Base-by-base conservation (phyloP, 2,329 filamentous ascomycete species). In the Beauveria medogensis region DNA sequence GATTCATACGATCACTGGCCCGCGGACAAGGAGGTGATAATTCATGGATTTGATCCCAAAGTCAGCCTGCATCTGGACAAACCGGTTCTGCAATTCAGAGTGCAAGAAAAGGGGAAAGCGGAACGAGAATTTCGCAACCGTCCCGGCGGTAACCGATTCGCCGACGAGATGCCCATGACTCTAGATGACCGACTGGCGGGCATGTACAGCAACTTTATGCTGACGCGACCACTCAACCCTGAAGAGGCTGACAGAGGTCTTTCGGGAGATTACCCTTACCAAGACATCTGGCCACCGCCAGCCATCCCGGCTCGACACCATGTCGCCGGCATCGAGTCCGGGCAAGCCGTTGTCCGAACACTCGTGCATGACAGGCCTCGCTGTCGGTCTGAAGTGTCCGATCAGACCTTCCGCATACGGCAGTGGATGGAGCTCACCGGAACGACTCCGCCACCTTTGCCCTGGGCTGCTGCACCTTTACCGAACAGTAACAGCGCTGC, bases 11-110 rank as follows among this genome's bases (percentile, higher is more conserved):
- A 86, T 63, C 73, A 80, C 3, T 95, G 90, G 90, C 75, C 82
- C 53, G 81, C 80, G 62, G 82, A 92, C 62, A 75, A 75, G 14
- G 75, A 84, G 20, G 86, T 91, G 18, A 80, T 88, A 37, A 87
- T 95, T 40, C 84, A 90, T 66, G 80, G 81, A 0, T 95, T 96
- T 68, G 74, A 87, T 26, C 92, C 92, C 0, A 75, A 77, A 7
- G 80, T 93, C 16, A 81, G 79, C 46, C 78, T 96, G 5, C 90
- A 92, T 74, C 77, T 91, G 16, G 89, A 93, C 68, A 86, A 85
- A 67, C 89, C 91, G 0, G 79, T 92, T 1, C 67, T 92, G 34
- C 78, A 84, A 50, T 78, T 90, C 46, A 78, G 69, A 12, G 64
- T 69, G 47, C 65, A 62, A 47, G 63, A 64, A 55, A 16, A 48